These are phyloP conservation scores for Alternaria tenuissima DNA, from an alignment of 2,329 filamentous ascomycete species.

Conservation along the genomic window DNA sequence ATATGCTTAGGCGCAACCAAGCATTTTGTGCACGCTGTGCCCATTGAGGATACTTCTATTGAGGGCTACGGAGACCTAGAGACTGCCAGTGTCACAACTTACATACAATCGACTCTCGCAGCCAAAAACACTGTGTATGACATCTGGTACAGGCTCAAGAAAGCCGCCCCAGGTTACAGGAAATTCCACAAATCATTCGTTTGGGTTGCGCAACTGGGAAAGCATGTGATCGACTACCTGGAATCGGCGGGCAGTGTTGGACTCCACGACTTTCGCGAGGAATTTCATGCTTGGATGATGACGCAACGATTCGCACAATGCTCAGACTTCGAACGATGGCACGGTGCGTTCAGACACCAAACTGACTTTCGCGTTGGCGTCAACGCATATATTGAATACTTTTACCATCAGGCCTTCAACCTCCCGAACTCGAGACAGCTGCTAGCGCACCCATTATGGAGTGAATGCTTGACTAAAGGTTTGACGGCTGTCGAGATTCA, in stretches of 20 bases:
- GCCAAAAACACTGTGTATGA: slow-evolving; percentile 35
- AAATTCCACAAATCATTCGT: slow-evolving; percentile 70
- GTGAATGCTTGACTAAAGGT: slow-evolving; percentile 51
- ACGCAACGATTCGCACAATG: slow-evolving; percentile 54
- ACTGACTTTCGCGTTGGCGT: slow-evolving; percentile 71
- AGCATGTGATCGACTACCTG: slow-evolving; percentile 76
- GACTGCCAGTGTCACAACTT: slow-evolving; percentile 64
- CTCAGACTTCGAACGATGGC: slow-evolving; percentile 63
- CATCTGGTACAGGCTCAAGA: slow-evolving; percentile 70
- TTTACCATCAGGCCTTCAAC: slow-evolving; percentile 70
- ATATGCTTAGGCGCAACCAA: slow-evolving; percentile 56
- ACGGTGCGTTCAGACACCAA: slow-evolving; percentile 46
- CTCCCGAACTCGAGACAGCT: slow-evolving; percentile 51
- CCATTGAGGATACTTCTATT: slow-evolving; percentile 68
- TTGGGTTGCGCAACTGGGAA: slow-evolving; percentile 75
- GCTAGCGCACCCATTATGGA: slow-evolving; percentile 60
- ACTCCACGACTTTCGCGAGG: slow-evolving; percentile 62
- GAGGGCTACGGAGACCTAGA: slow-evolving; percentile 68
- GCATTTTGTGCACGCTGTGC: slow-evolving; percentile 64
- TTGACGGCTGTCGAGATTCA: slow-evolving; percentile 21
- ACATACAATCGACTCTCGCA: slow-evolving; percentile 65
- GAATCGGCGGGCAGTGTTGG: slow-evolving; percentile 47
- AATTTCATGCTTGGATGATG: slow-evolving; percentile 71
- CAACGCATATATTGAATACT: slow-evolving; percentile 66
- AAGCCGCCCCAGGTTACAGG: slow-evolving; percentile 67